Percentiles rank a stretch among this genome's conserved stretches.
These are phyloP conservation scores for Cladochytrium replicatum DNA, from an alignment of 192 early-diverging fungal species.

Conservation along the genomic window DNA sequence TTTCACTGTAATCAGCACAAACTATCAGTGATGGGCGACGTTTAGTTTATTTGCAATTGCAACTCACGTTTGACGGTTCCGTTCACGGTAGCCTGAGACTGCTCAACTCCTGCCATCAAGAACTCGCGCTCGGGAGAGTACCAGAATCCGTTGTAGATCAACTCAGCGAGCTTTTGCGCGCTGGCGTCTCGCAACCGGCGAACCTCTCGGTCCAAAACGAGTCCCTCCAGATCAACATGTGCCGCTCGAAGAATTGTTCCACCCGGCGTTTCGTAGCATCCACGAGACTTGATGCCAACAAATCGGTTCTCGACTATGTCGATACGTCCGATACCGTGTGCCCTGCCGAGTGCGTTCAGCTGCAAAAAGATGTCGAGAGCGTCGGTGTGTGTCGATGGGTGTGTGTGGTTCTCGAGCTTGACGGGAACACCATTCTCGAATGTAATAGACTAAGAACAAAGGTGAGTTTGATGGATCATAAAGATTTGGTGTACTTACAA, in stretches of 20 bases:
- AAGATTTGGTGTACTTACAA: slow-evolving; percentile 31
- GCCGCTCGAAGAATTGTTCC: slow-evolving; percentile 92
- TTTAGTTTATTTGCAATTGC: background rate
- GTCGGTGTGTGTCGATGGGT: slow-evolving; percentile 53
- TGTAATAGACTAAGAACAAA: slow-evolving; percentile 49
- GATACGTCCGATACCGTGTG: slow-evolving; percentile 96
- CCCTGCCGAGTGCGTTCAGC: slow-evolving; percentile 88
- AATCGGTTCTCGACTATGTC: slow-evolving; percentile 99
- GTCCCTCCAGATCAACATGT: slow-evolving; percentile 92
- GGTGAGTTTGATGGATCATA: background rate
- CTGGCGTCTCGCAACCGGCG: slow-evolving; percentile 74
- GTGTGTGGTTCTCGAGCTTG: slow-evolving; percentile 75
- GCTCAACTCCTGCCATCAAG: slow-evolving; percentile 67
- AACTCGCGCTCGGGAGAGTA: slow-evolving; percentile 94
- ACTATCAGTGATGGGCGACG: background rate
- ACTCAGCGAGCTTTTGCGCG: slow-evolving; percentile 48
- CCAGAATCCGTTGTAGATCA: slow-evolving; percentile 97
- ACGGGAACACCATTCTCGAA: slow-evolving; percentile 84
- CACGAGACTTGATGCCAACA: slow-evolving; percentile 97
- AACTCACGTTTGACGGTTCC: slow-evolving; percentile 70
- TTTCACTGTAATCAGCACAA: slow-evolving; percentile 49
- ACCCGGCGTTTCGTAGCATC: slow-evolving; percentile 97
- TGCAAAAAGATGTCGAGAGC: slow-evolving; percentile 86
- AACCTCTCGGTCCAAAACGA: slow-evolving; percentile 91
- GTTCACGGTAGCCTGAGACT: slow-evolving; percentile 78